phyloP scores from a whole-genome alignment of 2,329 filamentous ascomycete species.

The Paracoccidioides brasiliensis region DNA sequence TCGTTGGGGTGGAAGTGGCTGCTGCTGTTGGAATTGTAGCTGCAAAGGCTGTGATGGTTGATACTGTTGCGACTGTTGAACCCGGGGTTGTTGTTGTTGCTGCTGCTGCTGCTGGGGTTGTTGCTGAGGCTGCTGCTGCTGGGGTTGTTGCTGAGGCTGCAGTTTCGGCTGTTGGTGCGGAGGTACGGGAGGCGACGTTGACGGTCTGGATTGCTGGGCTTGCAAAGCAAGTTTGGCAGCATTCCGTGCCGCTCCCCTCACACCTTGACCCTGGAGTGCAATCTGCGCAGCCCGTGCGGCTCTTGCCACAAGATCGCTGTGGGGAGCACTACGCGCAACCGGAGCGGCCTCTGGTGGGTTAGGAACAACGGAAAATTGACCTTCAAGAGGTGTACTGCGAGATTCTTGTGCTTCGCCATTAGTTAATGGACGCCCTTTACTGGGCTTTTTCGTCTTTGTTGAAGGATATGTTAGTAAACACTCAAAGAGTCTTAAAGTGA shows the following conservation, averaged over 20 bases:
- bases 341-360: conserved; percentile 26
- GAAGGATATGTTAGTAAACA: conserved; percentile 12
- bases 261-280: conserved; percentile 32
- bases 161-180: conserved; percentile 20
- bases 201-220: conserved; percentile 19
- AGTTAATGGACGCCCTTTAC: conserved; percentile 25
- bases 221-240: neutral
- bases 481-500: neutral
- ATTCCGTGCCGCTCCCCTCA: conserved; percentile 15
- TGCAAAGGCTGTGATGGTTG: conserved; percentile 15
- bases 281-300: conserved; percentile 37
- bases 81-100: conserved; percentile 12
- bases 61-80: conserved; percentile 12
- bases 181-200: conserved; percentile 13
- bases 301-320: conserved; percentile 35
- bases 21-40: conserved; percentile 8
- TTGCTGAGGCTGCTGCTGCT: conserved; percentile 8
- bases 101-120: neutral
- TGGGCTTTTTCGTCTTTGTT: conserved; percentile 25
- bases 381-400: conserved; percentile 26
- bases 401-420: conserved; percentile 27
- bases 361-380: conserved; percentile 27
- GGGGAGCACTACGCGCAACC: conserved; percentile 25
- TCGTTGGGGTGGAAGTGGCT: neutral
- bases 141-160: conserved; percentile 10